phyloP scores from a whole-genome alignment of 495 filamentous ascomycete species.

The Penicillium lividum region DNA sequence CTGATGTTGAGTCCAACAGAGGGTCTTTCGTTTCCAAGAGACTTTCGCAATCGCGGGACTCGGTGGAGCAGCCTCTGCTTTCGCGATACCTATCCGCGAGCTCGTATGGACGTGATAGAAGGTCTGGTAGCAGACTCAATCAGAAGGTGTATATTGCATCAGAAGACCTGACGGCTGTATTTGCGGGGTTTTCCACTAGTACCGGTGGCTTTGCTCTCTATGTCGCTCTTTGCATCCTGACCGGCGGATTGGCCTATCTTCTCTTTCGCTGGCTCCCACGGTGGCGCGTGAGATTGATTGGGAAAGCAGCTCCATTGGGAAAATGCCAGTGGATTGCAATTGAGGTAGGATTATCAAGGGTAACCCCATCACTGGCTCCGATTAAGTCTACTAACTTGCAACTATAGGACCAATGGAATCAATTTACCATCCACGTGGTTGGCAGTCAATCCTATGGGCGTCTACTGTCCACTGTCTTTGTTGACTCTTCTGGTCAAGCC shows the following conservation, averaged over 20 bases:
- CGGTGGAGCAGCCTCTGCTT: slow-evolving; percentile 73
- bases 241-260: slow-evolving; percentile 78
- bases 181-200: slow-evolving; percentile 86
- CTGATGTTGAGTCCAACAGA: slow-evolving; percentile 36
- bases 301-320: slow-evolving; percentile 62
- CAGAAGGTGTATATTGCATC: slow-evolving; percentile 92
- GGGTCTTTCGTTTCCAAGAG: slow-evolving; percentile 47
- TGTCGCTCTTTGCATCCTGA: slow-evolving; percentile 62
- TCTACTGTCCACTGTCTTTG: slow-evolving; percentile 85
- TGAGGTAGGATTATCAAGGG: slow-evolving; percentile 55
- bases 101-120: slow-evolving; percentile 58
- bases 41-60: slow-evolving; percentile 60
- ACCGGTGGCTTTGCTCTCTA: slow-evolving; percentile 67
- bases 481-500: slow-evolving; percentile 52
- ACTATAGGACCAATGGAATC: slow-evolving; percentile 84
- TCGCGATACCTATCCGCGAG: slow-evolving; percentile 58
- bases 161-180: slow-evolving; percentile 90
- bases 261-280: slow-evolving; percentile 86
- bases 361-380: slow-evolving; percentile 2
- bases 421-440: slow-evolving; percentile 73
- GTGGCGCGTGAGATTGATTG: slow-evolving; percentile 78
- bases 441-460: slow-evolving; percentile 70
- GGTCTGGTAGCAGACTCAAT: slow-evolving; percentile 57
- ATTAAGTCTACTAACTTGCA: slow-evolving; percentile 11
- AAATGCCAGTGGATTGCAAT: slow-evolving; percentile 89